Percentiles rank a stretch among this genome's conserved stretches.
phyloP scores from a whole-genome alignment of 106 monocot genomes.

The Gastrodia elata region DNA sequence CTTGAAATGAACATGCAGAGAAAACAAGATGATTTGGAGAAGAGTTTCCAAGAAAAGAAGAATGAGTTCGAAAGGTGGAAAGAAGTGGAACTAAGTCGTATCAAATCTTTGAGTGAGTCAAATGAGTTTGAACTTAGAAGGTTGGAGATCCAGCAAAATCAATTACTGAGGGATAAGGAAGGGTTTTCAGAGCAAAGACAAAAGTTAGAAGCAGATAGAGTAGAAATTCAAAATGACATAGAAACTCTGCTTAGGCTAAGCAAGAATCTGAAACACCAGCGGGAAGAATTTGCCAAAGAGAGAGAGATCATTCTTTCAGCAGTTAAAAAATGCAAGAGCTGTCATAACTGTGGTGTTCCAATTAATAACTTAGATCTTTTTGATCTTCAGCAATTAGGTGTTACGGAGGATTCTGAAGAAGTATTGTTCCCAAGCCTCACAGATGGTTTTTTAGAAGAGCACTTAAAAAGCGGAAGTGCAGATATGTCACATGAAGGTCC shows the following conservation, averaged over 20 bases:
- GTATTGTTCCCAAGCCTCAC: constrained; percentile 49
- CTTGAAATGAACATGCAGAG: constrained; percentile 51
- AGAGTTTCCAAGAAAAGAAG: constrained; percentile 38
- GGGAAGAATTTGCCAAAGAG: constrained; percentile 67
- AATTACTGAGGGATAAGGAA: constrained; percentile 51
- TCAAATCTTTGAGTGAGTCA: constrained; percentile 34
- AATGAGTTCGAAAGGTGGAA: constrained; percentile 39
- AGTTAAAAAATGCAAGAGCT: constrained; percentile 43
- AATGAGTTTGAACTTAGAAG: constrained; percentile 50
- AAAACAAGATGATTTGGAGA: constrained; percentile 33
- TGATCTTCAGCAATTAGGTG: constrained; percentile 16
- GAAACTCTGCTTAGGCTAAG: constrained; percentile 59
- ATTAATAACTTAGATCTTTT: constrained; percentile 37
- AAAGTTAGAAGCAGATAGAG: constrained; percentile 59
- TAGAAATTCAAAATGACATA: constrained; percentile 78
- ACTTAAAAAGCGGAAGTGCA: constrained; percentile 17
- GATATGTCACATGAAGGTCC: constrained; percentile 26
- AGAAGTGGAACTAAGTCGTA: constrained; percentile 35
- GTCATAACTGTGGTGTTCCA: constrained; percentile 61
- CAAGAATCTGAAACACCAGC: constrained; percentile 54
- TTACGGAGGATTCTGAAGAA: constrained; percentile 32
- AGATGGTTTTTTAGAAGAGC: constrained; percentile 33
- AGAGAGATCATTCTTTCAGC: constrained; percentile 47
- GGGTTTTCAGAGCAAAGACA: constrained; percentile 26
- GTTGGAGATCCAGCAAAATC: constrained; percentile 45